phyloP scores from a whole-genome alignment of 1,139 yeast species.

The Kodamaea plutei region DNA sequence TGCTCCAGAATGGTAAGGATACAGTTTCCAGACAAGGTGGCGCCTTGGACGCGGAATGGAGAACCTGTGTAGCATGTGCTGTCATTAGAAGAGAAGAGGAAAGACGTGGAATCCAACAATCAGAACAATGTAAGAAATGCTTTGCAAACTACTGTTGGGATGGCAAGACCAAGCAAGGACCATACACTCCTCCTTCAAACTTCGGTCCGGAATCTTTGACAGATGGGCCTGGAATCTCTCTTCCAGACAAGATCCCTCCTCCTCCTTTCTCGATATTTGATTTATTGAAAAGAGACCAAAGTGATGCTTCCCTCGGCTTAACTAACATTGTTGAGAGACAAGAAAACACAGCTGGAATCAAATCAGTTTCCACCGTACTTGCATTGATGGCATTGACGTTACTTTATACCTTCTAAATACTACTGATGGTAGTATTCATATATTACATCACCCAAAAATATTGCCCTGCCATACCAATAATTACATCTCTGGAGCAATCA shows the following conservation, averaged over 20 bases:
- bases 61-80: conserved; percentile 85
- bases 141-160: conserved; percentile 82
- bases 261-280: neutral
- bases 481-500: too few relatives aligned
- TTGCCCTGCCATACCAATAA: too few relatives aligned
- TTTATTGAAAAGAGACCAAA: neutral
- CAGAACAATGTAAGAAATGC: conserved; percentile 72
- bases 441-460: too few relatives aligned
- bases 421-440: too few relatives aligned
- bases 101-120: conserved; percentile 56
- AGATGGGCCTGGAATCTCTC: neutral
- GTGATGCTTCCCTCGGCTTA: too few relatives aligned
- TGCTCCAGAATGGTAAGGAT: conserved; percentile 80
- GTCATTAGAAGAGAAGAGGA: conserved; percentile 79
- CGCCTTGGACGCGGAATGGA: conserved; percentile 71
- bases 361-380: too few relatives aligned
- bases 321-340: too few relatives aligned
- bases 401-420: too few relatives aligned
- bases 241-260: neutral
- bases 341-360: too few relatives aligned
- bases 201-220: conserved; percentile 4
- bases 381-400: too few relatives aligned
- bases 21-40: conserved; percentile 67
- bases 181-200: conserved; percentile 5
- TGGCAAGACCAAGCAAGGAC: conserved; percentile 31